Conservation (phyloP, 768 basidiomycete species). For the Agrocybe chaxingu region DNA sequence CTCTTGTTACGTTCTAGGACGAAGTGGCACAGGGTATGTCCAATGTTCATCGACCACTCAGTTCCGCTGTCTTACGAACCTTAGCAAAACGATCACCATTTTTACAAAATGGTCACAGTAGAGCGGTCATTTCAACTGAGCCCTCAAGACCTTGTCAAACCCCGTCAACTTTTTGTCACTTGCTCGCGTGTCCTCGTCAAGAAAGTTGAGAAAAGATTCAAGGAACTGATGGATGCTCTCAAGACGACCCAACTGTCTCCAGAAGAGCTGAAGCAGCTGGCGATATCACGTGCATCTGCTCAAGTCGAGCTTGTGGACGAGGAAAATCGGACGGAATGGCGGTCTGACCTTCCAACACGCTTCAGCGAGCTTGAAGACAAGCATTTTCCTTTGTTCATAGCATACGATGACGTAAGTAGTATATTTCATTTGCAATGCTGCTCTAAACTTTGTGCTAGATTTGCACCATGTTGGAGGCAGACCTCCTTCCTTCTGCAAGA, state of each 20-base stretch:
- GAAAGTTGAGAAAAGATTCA: constrained; percentile 63
- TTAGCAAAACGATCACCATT: constrained; percentile 71
- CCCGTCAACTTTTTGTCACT: constrained; percentile 66
- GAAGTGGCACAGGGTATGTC: constrained; percentile 69
- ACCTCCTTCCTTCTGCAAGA: constrained; percentile 22
- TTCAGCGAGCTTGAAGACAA: constrained; percentile 56
- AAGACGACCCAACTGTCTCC: constrained; percentile 29
- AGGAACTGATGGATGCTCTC: constrained; percentile 45
- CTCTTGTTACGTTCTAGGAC: constrained; percentile 63
- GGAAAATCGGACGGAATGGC: constrained; percentile 40
- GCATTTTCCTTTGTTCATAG: constrained; percentile 70
- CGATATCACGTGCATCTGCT: no score
- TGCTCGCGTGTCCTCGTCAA: constrained; percentile 57
- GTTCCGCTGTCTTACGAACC: no score
- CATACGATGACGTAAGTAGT: constrained; percentile 53
- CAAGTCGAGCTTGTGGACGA: constrained; percentile 27
- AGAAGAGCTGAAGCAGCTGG: constrained; percentile 29
- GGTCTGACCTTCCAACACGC: constrained; percentile 41
- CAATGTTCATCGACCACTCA: neutral
- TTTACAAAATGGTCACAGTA: constrained; percentile 68
- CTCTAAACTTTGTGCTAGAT: constrained; percentile 29
- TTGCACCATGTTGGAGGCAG: constrained; percentile 45
- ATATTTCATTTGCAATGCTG: constrained; percentile 1
- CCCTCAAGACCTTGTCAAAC: constrained; percentile 25
- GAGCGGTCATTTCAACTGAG: constrained; percentile 45